Conservation (phyloP, 805 yeast species). For the Saturnispora gosingensis region DNA sequence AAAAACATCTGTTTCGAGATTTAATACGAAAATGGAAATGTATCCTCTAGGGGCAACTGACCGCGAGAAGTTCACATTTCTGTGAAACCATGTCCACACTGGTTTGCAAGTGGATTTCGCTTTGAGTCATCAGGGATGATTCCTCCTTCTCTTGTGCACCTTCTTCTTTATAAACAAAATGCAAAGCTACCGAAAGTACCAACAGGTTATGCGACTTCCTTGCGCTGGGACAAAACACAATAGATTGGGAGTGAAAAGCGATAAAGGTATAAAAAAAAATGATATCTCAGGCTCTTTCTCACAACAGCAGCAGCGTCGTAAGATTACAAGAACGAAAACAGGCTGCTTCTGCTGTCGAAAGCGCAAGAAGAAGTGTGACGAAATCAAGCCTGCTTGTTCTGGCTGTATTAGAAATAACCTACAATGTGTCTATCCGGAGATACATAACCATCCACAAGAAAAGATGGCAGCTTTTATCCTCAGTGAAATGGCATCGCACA, state of each 20-base stretch:
- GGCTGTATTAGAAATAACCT: slow-evolving; percentile 28
- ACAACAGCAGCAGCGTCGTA: slow-evolving; percentile 8
- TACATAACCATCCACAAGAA: background rate
- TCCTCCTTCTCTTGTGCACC: background rate
- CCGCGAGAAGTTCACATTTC: background rate
- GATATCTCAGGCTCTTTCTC: background rate
- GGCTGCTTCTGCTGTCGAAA: slow-evolving; percentile 32
- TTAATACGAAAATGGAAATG: background rate
- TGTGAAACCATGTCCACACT: background rate
- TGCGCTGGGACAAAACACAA: background rate
- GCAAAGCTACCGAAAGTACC: slow-evolving; percentile 6
- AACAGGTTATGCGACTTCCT: slow-evolving; percentile 7
- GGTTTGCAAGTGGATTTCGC: background rate
- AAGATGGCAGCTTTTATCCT: slow-evolving; percentile 6
- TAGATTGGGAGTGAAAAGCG: background rate
- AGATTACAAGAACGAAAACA: slow-evolving; percentile 30
- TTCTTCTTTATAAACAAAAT: background rate
- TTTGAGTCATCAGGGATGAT: slow-evolving; percentile 8
- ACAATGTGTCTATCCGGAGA: slow-evolving; percentile 27
- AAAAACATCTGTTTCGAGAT: background rate
- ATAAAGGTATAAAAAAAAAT: slow-evolving; percentile 4
- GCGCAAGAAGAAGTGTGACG: slow-evolving; percentile 33
- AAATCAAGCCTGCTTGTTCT: slow-evolving; percentile 27
- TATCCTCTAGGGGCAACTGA: background rate
- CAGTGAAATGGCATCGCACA: slow-evolving; percentile 8